These are phyloP conservation scores for Collybia nuda DNA, from an alignment of 768 basidiomycete species.

Conservation along the genomic window DNA sequence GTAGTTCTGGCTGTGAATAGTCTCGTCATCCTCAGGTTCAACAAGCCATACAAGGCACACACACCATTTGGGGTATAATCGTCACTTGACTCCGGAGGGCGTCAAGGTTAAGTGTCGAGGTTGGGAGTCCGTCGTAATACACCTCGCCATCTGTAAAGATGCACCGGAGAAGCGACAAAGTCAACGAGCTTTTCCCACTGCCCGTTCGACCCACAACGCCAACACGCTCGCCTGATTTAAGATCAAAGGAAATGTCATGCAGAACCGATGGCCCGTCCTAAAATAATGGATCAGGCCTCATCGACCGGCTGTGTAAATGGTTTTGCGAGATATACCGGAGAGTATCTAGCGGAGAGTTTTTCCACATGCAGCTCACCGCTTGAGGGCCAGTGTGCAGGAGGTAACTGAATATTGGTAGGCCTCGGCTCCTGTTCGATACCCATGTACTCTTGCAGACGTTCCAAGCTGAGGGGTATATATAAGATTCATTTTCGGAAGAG, in stretches of 20 bases:
- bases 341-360: conserved; percentile 28
- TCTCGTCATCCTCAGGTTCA: not conserved
- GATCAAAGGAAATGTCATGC: conserved; percentile 47
- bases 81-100: conserved; percentile 57
- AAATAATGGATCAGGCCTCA: too few relatives aligned
- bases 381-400: conserved; percentile 66
- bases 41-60: conserved; percentile 10
- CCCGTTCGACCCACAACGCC: conserved; percentile 52
- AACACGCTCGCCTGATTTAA: conserved; percentile 58
- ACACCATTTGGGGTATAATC: conserved; percentile 52
- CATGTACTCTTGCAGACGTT: conserved; percentile 68
- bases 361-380: conserved; percentile 51
- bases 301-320: too few relatives aligned
- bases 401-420: conserved; percentile 32
- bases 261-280: conserved; percentile 49
- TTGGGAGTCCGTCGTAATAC: conserved; percentile 53
- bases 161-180: conserved; percentile 57
- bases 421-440: conserved; percentile 55
- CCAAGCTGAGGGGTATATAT: conserved; percentile 29
- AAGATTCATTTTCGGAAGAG: not conserved
- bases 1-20: conserved; percentile 40
- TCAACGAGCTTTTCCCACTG: conserved; percentile 56
- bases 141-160: conserved; percentile 58
- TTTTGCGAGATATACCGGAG: not conserved
- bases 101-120: conserved; percentile 51